phyloP scores from a whole-genome alignment of 192 early-diverging fungal genomes.

The Linnemannia elongata region DNA sequence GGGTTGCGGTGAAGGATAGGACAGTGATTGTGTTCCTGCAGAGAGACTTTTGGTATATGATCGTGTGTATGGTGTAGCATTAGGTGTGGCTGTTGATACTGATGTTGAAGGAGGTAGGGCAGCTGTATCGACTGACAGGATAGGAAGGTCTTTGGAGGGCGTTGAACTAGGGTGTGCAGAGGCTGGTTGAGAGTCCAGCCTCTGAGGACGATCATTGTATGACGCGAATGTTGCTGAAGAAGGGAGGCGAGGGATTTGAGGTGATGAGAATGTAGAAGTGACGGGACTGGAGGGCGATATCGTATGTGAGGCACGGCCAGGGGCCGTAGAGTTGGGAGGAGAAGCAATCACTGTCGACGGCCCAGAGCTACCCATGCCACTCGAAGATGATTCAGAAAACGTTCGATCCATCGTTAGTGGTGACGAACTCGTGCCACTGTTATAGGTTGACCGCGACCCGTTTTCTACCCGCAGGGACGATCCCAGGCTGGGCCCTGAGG shows the following conservation, averaged over 20 bases:
- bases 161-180: not conserved
- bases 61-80: constrained; percentile 14
- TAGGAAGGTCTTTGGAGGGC: not conserved
- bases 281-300: constrained; percentile 28
- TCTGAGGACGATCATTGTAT: constrained; percentile 10
- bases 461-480: not conserved
- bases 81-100: not conserved
- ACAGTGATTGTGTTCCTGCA: constrained; percentile 11
- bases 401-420: not conserved
- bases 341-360: not conserved
- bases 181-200: not conserved
- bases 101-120: not conserved
- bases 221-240: constrained; percentile 23
- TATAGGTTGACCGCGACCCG: not conserved
- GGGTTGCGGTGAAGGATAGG: constrained; percentile 7
- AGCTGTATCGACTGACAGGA: constrained; percentile 9
- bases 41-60: constrained; percentile 31
- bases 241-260: constrained; percentile 10
- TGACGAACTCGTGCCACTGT: not conserved
- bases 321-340: not conserved
- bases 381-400: not conserved
- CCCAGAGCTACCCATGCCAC: not conserved
- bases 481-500: not conserved
- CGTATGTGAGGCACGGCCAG: not conserved
- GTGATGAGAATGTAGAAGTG: constrained; percentile 19